phyloP scores from a whole-genome alignment of 1,139 yeast genomes.

The Scheffersomyces parashehatae region DNA sequence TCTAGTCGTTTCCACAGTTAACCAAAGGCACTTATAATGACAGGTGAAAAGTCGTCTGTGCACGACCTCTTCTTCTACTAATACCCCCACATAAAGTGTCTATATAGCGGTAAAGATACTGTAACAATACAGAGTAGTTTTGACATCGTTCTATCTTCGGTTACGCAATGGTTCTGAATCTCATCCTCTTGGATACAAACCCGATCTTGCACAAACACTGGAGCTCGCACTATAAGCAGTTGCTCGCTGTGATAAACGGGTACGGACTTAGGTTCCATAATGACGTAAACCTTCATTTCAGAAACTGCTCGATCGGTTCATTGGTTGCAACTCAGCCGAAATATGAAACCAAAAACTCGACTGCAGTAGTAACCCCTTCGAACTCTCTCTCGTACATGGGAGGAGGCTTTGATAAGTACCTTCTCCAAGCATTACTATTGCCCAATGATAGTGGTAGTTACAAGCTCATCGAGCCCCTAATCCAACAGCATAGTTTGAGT shows the following conservation, averaged over 20 bases:
- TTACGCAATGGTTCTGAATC: not conserved
- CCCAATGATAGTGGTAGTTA: constrained; percentile 5
- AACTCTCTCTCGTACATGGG: constrained; percentile 29
- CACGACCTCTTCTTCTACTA: no score
- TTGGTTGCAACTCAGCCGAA: not conserved
- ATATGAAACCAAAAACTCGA: not conserved
- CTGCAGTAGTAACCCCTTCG: constrained; percentile 18
- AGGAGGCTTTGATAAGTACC: constrained; percentile 27
- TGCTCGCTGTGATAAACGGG: not conserved
- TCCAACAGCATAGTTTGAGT: constrained; percentile 15
- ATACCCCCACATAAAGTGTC: no score
- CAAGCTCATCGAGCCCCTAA: constrained; percentile 12
- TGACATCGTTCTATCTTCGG: no score
- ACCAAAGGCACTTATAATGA: no score
- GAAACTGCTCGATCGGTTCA: not conserved
- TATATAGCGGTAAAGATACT: no score
- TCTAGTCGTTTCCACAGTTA: no score
- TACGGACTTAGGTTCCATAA: not conserved
- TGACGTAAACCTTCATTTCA: not conserved
- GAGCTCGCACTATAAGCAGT: not conserved
- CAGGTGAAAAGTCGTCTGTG: no score
- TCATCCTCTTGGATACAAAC: not conserved
- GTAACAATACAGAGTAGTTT: no score
- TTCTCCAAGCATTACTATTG: constrained; percentile 16
- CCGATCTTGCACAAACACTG: not conserved